phyloP scores from a whole-genome alignment of 148 eudicot species.

The Suaeda aralocaspica region DNA sequence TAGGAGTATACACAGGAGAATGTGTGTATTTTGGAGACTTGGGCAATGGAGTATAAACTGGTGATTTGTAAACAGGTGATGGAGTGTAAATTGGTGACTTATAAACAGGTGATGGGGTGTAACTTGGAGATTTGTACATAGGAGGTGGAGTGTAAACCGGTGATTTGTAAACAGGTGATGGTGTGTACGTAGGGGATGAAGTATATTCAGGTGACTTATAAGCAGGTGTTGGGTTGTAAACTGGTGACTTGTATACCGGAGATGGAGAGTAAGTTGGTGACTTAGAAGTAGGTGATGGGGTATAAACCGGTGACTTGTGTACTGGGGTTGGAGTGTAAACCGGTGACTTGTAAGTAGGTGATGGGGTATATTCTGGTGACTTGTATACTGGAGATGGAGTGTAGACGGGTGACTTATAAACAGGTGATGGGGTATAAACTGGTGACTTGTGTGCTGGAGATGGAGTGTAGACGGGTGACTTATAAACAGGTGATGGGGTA shows the following conservation, averaged over 20 bases:
- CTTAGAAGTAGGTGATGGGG: not conserved
- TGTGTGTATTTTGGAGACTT: not conserved
- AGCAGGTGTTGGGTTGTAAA: not conserved
- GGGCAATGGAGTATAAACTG: not conserved
- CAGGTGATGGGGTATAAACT: not conserved
- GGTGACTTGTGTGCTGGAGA: not conserved
- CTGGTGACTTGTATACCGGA: slow-evolving; percentile 1
- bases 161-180: not conserved
- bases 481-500: not conserved
- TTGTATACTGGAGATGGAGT: not conserved
- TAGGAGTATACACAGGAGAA: not conserved
- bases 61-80: too few relatives aligned
- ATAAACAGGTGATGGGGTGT: not conserved
- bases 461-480: not conserved
- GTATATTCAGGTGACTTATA: slow-evolving; percentile 2
- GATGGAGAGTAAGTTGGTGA: not conserved
- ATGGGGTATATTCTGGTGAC: slow-evolving; percentile 1
- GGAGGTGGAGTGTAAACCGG: slow-evolving; percentile 5
- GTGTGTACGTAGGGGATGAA: not conserved
- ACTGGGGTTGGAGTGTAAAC: slow-evolving; percentile 1
- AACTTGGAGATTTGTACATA: not conserved
- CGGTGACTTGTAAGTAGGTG: not conserved
- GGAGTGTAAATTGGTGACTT: not conserved
- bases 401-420: not conserved
- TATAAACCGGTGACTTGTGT: not conserved